A percentile compares a stretch with the other conserved stretches of the same genome.
phyloP scores from a whole-genome alignment of 176 grass and related monocot genomes.

The Microstegium vimineum region DNA sequence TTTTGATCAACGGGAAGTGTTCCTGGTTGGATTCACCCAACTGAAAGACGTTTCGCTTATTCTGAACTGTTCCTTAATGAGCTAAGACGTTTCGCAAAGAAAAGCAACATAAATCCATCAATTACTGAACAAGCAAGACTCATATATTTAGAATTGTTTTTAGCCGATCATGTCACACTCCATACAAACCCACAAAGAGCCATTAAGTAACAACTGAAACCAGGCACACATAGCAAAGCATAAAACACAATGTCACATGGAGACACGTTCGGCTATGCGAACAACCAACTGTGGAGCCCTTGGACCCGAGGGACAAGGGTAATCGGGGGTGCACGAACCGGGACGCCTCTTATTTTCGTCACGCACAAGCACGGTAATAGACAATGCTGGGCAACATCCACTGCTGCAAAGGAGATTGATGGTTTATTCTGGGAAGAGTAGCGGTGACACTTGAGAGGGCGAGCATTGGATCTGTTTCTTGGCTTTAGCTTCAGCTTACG shows the following conservation, averaged over 20 bases:
- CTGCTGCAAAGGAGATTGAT: neutral
- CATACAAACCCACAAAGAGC: neutral
- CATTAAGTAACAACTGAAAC: neutral
- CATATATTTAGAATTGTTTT: neutral
- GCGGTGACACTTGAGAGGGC: neutral
- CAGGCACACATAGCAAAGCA: neutral
- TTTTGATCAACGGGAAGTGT: too few relatives aligned
- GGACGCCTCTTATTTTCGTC: constrained; percentile 12
- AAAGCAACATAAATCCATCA: too few relatives aligned
- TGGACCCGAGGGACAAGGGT: neutral
- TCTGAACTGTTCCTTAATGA: too few relatives aligned
- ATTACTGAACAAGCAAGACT: too few relatives aligned
- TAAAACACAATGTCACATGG: neutral
- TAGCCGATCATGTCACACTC: neutral
- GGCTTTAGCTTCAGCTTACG: constrained; percentile 47
- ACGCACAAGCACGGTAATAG: constrained; percentile 7
- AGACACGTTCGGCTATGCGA: neutral
- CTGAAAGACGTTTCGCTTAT: too few relatives aligned
- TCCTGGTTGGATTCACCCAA: too few relatives aligned
- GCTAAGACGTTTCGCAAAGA: too few relatives aligned
- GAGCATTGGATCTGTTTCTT: neutral
- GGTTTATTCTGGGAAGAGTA: neutral
- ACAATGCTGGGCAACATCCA: neutral
- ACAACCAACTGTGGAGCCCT: neutral
- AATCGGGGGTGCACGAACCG: neutral